Evolutionary conservation across 805 yeast genomes (phyloP).

Genomic region (Wickerhamomyces queroliae): DNA sequence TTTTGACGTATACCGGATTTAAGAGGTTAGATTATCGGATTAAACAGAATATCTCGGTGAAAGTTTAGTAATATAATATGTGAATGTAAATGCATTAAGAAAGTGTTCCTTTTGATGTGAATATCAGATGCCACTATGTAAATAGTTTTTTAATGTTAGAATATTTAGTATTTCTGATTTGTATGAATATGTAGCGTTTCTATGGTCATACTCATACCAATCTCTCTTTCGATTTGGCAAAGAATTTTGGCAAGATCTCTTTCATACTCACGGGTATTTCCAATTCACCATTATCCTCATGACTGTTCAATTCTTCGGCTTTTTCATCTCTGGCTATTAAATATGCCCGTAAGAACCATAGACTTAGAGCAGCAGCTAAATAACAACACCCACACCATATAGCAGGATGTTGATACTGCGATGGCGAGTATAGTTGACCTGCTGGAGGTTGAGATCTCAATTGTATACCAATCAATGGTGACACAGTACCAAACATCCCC

Average conservation of each 20-base stretch:
- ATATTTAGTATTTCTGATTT: too few species aligned
- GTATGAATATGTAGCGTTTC: neutral
- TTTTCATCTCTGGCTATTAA: constrained; percentile 42
- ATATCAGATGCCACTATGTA: too few species aligned
- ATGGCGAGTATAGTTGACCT: constrained; percentile 30
- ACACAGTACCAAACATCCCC: constrained; percentile 45
- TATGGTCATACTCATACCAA: too few species aligned
- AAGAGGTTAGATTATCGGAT: too few species aligned
- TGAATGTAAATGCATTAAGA: too few species aligned
- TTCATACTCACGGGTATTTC: neutral
- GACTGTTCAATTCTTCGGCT: constrained; percentile 19
- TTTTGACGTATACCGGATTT: too few species aligned
- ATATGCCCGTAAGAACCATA: constrained; percentile 48
- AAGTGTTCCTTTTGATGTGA: too few species aligned
- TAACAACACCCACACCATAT: constrained; percentile 56
- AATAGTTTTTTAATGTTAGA: too few species aligned
- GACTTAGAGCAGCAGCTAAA: constrained; percentile 35
- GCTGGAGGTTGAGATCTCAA: constrained; percentile 29
- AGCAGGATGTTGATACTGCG: constrained; percentile 46
- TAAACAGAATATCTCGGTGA: too few species aligned
- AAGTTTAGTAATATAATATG: too few species aligned
- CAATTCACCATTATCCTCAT: constrained; percentile 23
- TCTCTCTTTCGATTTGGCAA: neutral
- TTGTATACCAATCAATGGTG: constrained; percentile 59
- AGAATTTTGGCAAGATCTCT: neutral